phyloP scores from a whole-genome alignment of 2,329 filamentous ascomycete genomes.

The Raffaelea arxii region DNA sequence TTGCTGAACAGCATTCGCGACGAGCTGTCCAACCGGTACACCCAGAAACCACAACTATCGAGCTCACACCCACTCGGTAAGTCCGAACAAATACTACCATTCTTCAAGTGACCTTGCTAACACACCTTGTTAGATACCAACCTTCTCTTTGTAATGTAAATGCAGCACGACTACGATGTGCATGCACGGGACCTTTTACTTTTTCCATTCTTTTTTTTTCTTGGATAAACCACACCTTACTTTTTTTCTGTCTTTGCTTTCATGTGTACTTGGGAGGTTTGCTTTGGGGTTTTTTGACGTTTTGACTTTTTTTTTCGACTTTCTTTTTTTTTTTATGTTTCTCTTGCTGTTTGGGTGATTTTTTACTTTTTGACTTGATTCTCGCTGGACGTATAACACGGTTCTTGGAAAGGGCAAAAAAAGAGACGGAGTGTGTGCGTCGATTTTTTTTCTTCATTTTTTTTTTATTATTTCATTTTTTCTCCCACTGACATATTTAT shows the following conservation, averaged over 20 bases:
- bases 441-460: neutral
- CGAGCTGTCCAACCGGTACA: conserved; percentile 78
- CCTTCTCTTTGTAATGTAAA: conserved; percentile 53
- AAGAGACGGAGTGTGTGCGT: conserved; percentile 6
- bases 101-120: conserved; percentile 10
- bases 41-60: conserved; percentile 91
- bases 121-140: conserved; percentile 43
- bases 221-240: neutral
- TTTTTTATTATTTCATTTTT: neutral
- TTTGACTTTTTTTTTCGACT: neutral
- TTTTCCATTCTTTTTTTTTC: conserved; percentile 1
- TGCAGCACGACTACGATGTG: neutral
- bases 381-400: conserved; percentile 2
- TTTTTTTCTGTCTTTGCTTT: too few species aligned
- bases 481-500: neutral
- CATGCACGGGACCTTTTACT: neutral
- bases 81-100: conserved; percentile 16
- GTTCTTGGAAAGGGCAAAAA: conserved; percentile 6
- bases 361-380: neutral
- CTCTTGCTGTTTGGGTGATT: neutral
- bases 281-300: too few species aligned
- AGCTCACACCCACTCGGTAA: conserved; percentile 94
- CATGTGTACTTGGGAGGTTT: too few species aligned
- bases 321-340: neutral
- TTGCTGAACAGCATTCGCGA: conserved; percentile 93